Conservation (phyloP, 2,329 filamentous ascomycete genomes). For the Aphanoascus verrucosus region DNA sequence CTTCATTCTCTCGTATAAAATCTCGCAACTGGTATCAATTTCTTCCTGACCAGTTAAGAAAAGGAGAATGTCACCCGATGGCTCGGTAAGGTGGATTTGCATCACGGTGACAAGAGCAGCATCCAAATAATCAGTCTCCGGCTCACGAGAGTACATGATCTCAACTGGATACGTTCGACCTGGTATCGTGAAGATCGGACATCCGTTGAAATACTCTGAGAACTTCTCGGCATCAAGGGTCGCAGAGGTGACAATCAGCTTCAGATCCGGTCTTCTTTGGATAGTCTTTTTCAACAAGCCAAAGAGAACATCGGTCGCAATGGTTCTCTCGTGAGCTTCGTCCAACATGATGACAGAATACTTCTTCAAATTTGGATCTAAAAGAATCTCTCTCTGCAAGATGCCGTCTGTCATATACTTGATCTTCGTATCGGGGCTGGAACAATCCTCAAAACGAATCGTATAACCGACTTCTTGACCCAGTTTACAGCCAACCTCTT, state of each 20-base stretch:
- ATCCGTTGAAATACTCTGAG: slow-evolving; percentile 88
- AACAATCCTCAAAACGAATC: slow-evolving; percentile 94
- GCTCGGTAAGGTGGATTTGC: slow-evolving; percentile 93
- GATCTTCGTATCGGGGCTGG: slow-evolving; percentile 76
- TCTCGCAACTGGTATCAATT: slow-evolving; percentile 90
- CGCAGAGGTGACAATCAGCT: slow-evolving; percentile 91
- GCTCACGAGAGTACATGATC: slow-evolving; percentile 87
- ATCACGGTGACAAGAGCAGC: slow-evolving; percentile 91
- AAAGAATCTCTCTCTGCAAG: slow-evolving; percentile 86
- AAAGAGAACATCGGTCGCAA: slow-evolving; percentile 90
- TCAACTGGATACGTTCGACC: slow-evolving; percentile 93
- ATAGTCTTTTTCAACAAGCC: slow-evolving; percentile 88
- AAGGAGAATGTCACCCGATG: slow-evolving; percentile 83
- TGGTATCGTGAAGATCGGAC: slow-evolving; percentile 92
- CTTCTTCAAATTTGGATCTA: slow-evolving; percentile 76
- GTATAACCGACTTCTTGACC: slow-evolving; percentile 94
- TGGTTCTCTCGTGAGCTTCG: slow-evolving; percentile 94
- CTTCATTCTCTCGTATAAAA: slow-evolving; percentile 92
- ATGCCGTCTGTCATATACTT: slow-evolving; percentile 99
- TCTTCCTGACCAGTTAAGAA: slow-evolving; percentile 97
- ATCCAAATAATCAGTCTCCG: slow-evolving; percentile 91
- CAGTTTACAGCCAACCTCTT: slow-evolving; percentile 85
- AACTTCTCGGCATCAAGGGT: slow-evolving; percentile 97
- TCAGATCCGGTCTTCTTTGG: slow-evolving; percentile 73
- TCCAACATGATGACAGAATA: slow-evolving; percentile 98